Evolutionary conservation across 2,329 filamentous ascomycete species (phyloP), one percentile per base, ranked within the genome.

Genomic region (Fusarium sp.): DNA sequence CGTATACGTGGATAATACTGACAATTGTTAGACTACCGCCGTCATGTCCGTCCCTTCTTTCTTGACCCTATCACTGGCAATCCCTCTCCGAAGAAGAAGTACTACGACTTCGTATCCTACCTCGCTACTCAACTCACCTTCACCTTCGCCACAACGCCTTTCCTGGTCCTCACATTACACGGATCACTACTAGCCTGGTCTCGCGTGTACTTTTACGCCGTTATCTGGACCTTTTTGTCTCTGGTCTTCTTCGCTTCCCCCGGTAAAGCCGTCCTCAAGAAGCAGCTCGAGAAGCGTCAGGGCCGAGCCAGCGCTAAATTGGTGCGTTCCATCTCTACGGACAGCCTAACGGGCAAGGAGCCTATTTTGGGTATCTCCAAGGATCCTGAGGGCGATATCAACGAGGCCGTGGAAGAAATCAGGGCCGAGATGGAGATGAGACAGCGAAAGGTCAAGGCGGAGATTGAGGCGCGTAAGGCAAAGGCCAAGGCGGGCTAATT

Each of bases 11-110:
- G n/a, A 14, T 48, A 38, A 60, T 53, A 60, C 52, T 33, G 64
- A 59, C 37, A 64, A 74, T 35, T 6, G 18, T 12, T 67, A 98
- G 95, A 98, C 79, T 93, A 92, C 81, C 94, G 96, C 57, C 93
- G 96, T 58, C 88, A 95, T 77, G 83, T 98, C 64, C 94, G 96
- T 3, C 96, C 96, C 26, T 95, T 99, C 83, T 98, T 99, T 86
- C 84, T 98, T 50, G 90, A 94, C 57, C 88, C 94, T 3, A 88
- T 92, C 70, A 93, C 92, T 38, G 89, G 86, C 69, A 87, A 87
- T 57, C 89, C 92, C 3, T 90, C 90, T 0, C 84, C 90, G 0
- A 85, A 85, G 76, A 99, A 99, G 81, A 89, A 86, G 67, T 95
- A 94, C 83, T 99, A 99, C 82, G 96, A 99, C 77, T 77, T 93